Evolutionary conservation across 2,329 filamentous ascomycete species (phyloP).

Genomic region (Neurospora crassa): DNA sequence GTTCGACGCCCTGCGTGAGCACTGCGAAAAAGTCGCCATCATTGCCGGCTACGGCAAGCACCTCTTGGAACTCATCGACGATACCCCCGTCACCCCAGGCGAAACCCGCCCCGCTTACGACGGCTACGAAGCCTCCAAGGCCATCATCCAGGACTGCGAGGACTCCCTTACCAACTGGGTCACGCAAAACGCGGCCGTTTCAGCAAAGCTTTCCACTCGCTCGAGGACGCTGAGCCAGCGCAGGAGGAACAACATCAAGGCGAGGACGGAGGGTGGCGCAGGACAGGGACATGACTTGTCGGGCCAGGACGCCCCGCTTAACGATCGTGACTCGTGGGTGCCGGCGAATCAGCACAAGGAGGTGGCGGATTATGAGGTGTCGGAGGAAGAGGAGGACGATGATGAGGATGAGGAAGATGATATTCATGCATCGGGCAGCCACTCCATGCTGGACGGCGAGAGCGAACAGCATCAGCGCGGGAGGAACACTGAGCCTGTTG

Average conservation of each 20-base stretch:
- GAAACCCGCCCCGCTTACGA: constrained; percentile 95
- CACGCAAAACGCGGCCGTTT: constrained; percentile 77
- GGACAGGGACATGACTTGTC: constrained; percentile 61
- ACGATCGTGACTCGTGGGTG: constrained; percentile 78
- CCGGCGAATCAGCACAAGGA: constrained; percentile 57
- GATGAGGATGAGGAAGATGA: constrained; percentile 30
- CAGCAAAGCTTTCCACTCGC: constrained; percentile 76
- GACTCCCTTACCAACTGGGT: constrained; percentile 98
- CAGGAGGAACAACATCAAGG: constrained; percentile 61
- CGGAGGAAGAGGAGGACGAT: constrained; percentile 51
- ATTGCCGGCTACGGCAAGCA: constrained; percentile 98
- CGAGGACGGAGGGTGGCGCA: constrained; percentile 47
- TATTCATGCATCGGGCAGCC: constrained; percentile 19
- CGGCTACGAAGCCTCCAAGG: constrained; percentile 96
- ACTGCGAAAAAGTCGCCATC: constrained; percentile 96
- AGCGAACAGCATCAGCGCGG: constrained; percentile 32
- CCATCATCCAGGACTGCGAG: constrained; percentile 98
- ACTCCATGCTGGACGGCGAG: constrained; percentile 43
- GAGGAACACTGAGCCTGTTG: constrained; percentile 42
- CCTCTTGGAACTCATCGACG: constrained; percentile 91
- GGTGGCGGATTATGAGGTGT: constrained; percentile 54
- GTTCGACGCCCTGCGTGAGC: constrained; percentile 93
- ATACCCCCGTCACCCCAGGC: constrained; percentile 91
- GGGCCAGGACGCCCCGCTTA: constrained; percentile 67
- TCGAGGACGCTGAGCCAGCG: constrained; percentile 82